Conservation (phyloP, 345 rosid species). For the Aquilaria yunnanensis region DNA sequence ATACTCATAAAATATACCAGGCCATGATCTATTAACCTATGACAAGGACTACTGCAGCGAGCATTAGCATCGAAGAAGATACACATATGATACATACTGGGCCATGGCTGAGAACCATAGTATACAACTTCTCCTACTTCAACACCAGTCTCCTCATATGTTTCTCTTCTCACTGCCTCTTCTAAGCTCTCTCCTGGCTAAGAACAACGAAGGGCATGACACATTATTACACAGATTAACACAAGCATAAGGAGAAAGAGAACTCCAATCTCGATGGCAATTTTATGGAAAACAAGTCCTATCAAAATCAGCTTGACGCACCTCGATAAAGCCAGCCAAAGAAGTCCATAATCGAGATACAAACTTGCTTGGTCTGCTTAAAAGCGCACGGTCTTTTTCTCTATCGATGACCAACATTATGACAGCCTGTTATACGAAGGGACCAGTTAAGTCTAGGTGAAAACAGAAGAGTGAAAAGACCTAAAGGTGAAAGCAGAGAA, state of each 20-base stretch:
- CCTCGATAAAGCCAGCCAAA: constrained; percentile 95
- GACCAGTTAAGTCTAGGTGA: constrained; percentile 1
- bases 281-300: too few species aligned
- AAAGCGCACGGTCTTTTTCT: constrained; percentile 76
- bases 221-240: too few species aligned
- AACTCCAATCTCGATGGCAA: too few species aligned
- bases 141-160: constrained; percentile 90
- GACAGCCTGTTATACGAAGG: constrained; percentile 52
- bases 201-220: constrained; percentile 9
- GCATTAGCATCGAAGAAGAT: too few species aligned
- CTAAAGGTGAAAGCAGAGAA: background rate
- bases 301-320: constrained; percentile 9
- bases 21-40: too few species aligned
- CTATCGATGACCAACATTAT: constrained; percentile 90
- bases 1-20: too few species aligned
- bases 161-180: constrained; percentile 96
- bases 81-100: constrained; percentile 38
- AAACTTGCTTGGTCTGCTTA: constrained; percentile 72
- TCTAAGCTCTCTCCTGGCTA: constrained; percentile 99
- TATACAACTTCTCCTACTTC: constrained; percentile 92
- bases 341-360: constrained; percentile 98
- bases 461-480: background rate
- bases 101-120: constrained; percentile 99
- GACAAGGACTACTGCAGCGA: too few species aligned
- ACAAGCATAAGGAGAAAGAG: too few species aligned